Conservation (phyloP, 345 rosid genomes). For the Tarenaya hassleriana region DNA sequence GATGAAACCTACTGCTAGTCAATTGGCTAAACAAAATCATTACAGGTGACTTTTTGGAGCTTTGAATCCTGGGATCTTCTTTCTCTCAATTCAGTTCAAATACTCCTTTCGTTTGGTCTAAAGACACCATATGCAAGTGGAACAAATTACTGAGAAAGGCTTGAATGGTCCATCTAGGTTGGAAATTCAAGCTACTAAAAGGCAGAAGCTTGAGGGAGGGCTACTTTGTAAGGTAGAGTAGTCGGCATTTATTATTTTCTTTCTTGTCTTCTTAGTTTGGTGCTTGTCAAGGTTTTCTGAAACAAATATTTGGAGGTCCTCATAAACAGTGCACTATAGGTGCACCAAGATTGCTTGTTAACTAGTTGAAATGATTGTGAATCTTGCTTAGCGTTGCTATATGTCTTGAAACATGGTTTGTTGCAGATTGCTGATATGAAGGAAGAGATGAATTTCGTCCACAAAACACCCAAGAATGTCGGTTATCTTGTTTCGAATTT, state of each 20-base stretch:
- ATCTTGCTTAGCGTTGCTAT: too few species aligned
- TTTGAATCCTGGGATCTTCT: not conserved
- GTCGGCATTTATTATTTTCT: not conserved
- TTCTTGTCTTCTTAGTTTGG: not conserved
- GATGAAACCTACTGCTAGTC: conserved; percentile 92
- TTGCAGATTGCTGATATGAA: conserved; percentile 60
- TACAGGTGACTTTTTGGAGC: conserved; percentile 42
- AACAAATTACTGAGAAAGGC: conserved; percentile 39
- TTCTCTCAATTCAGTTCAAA: not conserved
- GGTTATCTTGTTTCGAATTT: conserved; percentile 35
- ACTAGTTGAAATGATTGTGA: not conserved
- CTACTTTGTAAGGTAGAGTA: conserved; percentile 56
- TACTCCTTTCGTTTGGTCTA: not conserved
- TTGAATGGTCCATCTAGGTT: conserved; percentile 45
- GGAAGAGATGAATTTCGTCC: conserved; percentile 60
- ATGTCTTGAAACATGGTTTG: too few species aligned
- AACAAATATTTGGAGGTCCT: not conserved
- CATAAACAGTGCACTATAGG: not conserved
- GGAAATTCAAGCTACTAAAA: conserved; percentile 87
- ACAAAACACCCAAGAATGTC: conserved; percentile 73
- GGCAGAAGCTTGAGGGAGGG: conserved; percentile 95
- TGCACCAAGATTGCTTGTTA: conserved; percentile 5
- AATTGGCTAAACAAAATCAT: conserved; percentile 69
- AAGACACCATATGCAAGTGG: conserved; percentile 16
- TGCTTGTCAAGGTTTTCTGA: not conserved